Conservation (phyloP, 2,329 filamentous ascomycete species). For the Pseudopyricularia cyperi region DNA sequence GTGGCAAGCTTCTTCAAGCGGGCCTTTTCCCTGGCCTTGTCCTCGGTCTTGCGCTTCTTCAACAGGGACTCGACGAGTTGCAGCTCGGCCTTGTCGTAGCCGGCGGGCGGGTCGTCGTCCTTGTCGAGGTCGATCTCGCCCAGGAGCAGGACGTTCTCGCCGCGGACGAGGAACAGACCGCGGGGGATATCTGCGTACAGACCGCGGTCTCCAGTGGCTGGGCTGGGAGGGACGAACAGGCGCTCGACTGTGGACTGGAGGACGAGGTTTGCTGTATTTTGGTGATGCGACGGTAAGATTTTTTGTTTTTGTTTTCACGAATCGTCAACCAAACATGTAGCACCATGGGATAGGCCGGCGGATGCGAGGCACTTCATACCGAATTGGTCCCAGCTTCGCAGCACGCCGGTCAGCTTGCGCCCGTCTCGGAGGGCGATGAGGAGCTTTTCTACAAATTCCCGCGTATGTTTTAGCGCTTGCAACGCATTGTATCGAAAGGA, state of each 20-base stretch:
- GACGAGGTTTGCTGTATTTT: conserved; percentile 68
- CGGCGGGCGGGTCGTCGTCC: conserved; percentile 71
- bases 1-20: conserved; percentile 58
- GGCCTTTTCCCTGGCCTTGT: conserved; percentile 62
- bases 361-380: conserved; percentile 39
- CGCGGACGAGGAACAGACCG: conserved; percentile 82
- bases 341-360: not conserved
- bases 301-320: not conserved
- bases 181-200: conserved; percentile 76
- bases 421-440: conserved; percentile 86
- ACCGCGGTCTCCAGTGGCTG: conserved; percentile 23
- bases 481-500: not conserved
- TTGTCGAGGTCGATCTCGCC: conserved; percentile 96
- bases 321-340: not conserved
- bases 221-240: conserved; percentile 52
- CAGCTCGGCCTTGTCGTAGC: conserved; percentile 39
- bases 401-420: conserved; percentile 80
- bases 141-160: conserved; percentile 91
- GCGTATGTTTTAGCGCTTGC: not conserved
- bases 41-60: conserved; percentile 54
- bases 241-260: conserved; percentile 87
- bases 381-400: conserved; percentile 96
- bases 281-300: too few relatives aligned
- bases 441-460: conserved; percentile 83
- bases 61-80: conserved; percentile 53